Percentiles rank a stretch among this genome's conserved stretches.
phyloP scores from a whole-genome alignment of 805 yeast species.

The Starmerella vitae region DNA sequence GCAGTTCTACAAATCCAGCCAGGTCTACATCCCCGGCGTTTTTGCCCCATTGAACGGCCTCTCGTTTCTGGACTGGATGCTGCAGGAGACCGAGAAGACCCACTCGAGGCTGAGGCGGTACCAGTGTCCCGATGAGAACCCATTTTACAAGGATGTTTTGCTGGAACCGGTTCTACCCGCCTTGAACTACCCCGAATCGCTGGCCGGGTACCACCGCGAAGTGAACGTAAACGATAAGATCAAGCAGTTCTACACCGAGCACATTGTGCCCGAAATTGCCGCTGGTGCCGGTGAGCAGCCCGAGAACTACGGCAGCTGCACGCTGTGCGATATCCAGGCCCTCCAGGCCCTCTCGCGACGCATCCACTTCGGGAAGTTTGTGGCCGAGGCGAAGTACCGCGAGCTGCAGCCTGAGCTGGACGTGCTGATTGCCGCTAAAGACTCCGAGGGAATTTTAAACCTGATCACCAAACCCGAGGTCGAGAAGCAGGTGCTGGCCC shows the following conservation, averaged over 20 bases:
- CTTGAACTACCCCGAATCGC: slow-evolving; percentile 59
- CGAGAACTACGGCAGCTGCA: slow-evolving; percentile 80
- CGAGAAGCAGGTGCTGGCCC: slow-evolving; percentile 65
- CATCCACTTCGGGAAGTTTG: slow-evolving; percentile 94
- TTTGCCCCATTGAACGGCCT: slow-evolving; percentile 56
- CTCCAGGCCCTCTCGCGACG: slow-evolving; percentile 81
- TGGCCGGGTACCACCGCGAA: slow-evolving; percentile 62
- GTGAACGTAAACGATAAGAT: slow-evolving; percentile 65
- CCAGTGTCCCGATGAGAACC: slow-evolving; percentile 87
- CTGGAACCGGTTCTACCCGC: slow-evolving; percentile 67
- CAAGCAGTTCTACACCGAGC: slow-evolving; percentile 48
- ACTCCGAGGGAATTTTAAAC: slow-evolving; percentile 57
- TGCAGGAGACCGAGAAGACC: slow-evolving; percentile 56
- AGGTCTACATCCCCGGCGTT: slow-evolving; percentile 50
- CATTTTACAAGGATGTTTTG: slow-evolving; percentile 64
- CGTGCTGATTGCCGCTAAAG: slow-evolving; percentile 48
- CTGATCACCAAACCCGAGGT: slow-evolving; percentile 81
- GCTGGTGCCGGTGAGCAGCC: slow-evolving; percentile 56
- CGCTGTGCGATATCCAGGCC: slow-evolving; percentile 71
- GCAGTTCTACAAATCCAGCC: slow-evolving; percentile 63
- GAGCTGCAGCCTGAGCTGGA: slow-evolving; percentile 51
- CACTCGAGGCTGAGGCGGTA: slow-evolving; percentile 77
- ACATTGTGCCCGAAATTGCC: slow-evolving; percentile 64
- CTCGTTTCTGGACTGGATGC: slow-evolving; percentile 76
- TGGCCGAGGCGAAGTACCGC: slow-evolving; percentile 86